phyloP scores from a whole-genome alignment of 2,329 filamentous ascomycete species.

The Colletotrichum truncatum region DNA sequence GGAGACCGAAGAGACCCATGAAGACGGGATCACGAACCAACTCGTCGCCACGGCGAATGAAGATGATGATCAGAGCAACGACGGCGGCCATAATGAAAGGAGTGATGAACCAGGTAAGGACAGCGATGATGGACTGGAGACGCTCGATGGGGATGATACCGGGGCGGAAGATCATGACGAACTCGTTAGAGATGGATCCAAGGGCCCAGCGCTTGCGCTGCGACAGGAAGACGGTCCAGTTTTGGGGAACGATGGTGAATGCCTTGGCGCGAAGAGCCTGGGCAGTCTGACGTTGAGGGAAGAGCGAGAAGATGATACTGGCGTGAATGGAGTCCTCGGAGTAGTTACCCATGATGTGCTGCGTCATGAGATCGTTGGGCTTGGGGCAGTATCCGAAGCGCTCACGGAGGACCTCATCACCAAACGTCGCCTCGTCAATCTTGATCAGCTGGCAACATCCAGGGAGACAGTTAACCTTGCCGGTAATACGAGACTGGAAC shows the following conservation, averaged over 20 bases:
- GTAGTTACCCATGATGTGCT: constrained; percentile 58
- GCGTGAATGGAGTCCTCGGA: constrained; percentile 61
- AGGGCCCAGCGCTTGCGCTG: constrained; percentile 60
- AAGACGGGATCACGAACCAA: constrained; percentile 47
- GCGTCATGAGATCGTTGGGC: constrained; percentile 57
- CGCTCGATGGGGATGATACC: constrained; percentile 53
- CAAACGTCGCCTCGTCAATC: constrained; percentile 58
- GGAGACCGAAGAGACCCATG: constrained; percentile 45
- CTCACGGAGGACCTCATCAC: constrained; percentile 54
- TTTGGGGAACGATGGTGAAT: constrained; percentile 55
- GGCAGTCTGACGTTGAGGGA: constrained; percentile 52
- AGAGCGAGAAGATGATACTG: constrained; percentile 56
- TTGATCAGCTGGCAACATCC: constrained; percentile 60
- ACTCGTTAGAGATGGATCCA: constrained; percentile 57
- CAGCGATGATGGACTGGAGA: constrained; percentile 54
- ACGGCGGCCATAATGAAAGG: constrained; percentile 54
- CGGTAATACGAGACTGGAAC: constrained; percentile 58
- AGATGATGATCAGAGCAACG: constrained; percentile 45
- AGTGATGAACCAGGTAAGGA: constrained; percentile 55
- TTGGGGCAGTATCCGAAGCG: constrained; percentile 58
- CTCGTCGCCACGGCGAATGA: constrained; percentile 41
- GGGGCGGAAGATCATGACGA: constrained; percentile 55
- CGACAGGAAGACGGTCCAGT: constrained; percentile 56
- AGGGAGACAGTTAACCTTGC: constrained; percentile 58
- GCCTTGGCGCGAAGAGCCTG: constrained; percentile 57